Evolutionary conservation across 306 rosid genomes (phyloP).

Genomic region (Vigna reflexopilosa): DNA sequence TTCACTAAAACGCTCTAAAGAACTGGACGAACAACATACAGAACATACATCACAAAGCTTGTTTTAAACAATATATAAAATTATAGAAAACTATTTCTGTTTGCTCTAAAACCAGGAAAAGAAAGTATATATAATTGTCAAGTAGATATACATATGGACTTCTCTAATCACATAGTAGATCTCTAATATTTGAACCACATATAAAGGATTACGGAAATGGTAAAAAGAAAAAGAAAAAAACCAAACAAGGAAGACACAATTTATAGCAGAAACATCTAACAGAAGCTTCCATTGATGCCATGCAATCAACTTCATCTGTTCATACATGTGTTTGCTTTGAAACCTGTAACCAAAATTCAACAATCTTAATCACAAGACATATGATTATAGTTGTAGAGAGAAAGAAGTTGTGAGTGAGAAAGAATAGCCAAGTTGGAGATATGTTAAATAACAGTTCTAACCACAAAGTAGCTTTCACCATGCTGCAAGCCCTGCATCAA

Average conservation of each 20-base stretch:
- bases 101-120: background rate
- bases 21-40: background rate
- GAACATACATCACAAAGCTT: slow-evolving; percentile 9
- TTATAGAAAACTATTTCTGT: background rate
- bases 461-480: slow-evolving; percentile 95
- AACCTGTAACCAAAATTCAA: slow-evolving; percentile 54
- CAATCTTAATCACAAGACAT: background rate
- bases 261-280: slow-evolving; percentile 37
- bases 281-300: slow-evolving; percentile 45
- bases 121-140: slow-evolving; percentile 30
- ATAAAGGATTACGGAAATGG: slow-evolving; percentile 11
- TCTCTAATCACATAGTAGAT: slow-evolving; percentile 51
- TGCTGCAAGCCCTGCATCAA: slow-evolving; percentile 70
- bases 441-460: slow-evolving; percentile 33
- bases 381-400: background rate
- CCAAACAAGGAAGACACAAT: slow-evolving; percentile 8
- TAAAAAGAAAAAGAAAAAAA: background rate
- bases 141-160: slow-evolving; percentile 33
- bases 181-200: slow-evolving; percentile 45
- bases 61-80: slow-evolving; percentile 21
- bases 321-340: slow-evolving; percentile 54
- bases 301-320: slow-evolving; percentile 37
- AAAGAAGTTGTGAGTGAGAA: background rate
- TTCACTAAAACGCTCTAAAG: background rate
- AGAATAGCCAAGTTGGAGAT: background rate